These are phyloP conservation scores for Platanthera guangdongensis DNA, from an alignment of 106 monocot genomes.

Conservation along the genomic window DNA sequence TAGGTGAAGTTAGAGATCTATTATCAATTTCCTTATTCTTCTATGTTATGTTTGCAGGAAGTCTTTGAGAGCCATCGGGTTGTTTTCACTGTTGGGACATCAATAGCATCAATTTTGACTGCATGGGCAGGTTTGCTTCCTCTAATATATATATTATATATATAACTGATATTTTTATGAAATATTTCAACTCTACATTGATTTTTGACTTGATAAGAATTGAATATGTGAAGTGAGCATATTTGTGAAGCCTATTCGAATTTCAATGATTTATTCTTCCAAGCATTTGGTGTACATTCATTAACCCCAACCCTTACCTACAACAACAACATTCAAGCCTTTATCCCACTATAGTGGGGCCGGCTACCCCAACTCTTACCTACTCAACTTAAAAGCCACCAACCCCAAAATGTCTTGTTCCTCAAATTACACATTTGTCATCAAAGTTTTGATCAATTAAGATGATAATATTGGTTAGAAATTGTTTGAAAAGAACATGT, in stretches of 20 bases:
- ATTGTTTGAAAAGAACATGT: too few relatives aligned
- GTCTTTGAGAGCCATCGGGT: slow-evolving; percentile 75
- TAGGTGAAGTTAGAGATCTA: not conserved
- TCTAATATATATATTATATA: not conserved
- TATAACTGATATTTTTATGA: not conserved
- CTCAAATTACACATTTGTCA: not conserved
- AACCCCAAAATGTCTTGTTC: not conserved
- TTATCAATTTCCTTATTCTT: not conserved
- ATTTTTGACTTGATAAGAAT: not conserved
- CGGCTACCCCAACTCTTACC: not conserved
- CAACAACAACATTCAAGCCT: too few relatives aligned
- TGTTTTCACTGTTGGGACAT: slow-evolving; percentile 79
- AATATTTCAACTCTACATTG: not conserved
- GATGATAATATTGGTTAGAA: not conserved
- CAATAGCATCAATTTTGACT: slow-evolving; percentile 74
- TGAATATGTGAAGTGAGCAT: not conserved
- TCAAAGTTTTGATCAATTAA: not conserved
- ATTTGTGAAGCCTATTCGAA: not conserved
- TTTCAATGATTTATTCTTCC: not conserved
- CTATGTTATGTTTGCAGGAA: slow-evolving; percentile 31
- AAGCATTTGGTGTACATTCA: not conserved
- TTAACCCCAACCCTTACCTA: not conserved
- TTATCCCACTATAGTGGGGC: too few relatives aligned
- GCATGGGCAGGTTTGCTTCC: slow-evolving; percentile 76
- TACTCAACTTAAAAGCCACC: not conserved